Evolutionary conservation across 1,284 basidiomycete genomes (phyloP).

Genomic region (Ustilago crameri): DNA sequence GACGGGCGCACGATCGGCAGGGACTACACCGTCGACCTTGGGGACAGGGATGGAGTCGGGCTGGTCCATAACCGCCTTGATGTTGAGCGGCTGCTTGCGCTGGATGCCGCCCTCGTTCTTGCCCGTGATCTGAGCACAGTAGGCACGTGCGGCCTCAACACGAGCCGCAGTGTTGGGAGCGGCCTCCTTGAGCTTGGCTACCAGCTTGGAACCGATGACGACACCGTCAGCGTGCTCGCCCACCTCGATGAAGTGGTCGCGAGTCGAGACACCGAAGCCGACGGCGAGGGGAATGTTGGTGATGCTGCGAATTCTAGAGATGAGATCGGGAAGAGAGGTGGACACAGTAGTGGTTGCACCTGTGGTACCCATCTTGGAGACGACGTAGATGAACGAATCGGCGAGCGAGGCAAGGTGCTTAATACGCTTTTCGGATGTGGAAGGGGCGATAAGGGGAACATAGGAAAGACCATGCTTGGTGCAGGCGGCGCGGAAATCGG

Average conservation of each 20-base stretch:
- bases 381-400: slow-evolving; percentile 95
- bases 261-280: slow-evolving; percentile 95
- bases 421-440: slow-evolving; percentile 86
- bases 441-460: slow-evolving; percentile 93
- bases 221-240: slow-evolving; percentile 86
- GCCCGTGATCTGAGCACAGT: slow-evolving; percentile 75
- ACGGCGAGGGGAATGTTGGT: slow-evolving; percentile 87
- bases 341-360: slow-evolving; percentile 82
- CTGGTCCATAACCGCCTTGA: slow-evolving; percentile 50
- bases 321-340: slow-evolving; percentile 63
- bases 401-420: slow-evolving; percentile 91
- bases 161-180: slow-evolving; percentile 67
- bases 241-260: slow-evolving; percentile 87
- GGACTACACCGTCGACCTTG: slow-evolving; percentile 60
- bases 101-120: slow-evolving; percentile 58
- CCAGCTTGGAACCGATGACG: slow-evolving; percentile 89
- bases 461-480: slow-evolving; percentile 87
- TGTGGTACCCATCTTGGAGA: slow-evolving; percentile 91
- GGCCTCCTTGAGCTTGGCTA: slow-evolving; percentile 79
- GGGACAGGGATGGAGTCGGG: slow-evolving; percentile 54
- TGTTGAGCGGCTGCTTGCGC: slow-evolving; percentile 55
- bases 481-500: slow-evolving; percentile 88
- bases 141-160: slow-evolving; percentile 71
- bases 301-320: slow-evolving; percentile 66
- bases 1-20: slow-evolving; percentile 47